Conservation (phyloP, 768 basidiomycete genomes). For the Lentinula guzmanii region DNA sequence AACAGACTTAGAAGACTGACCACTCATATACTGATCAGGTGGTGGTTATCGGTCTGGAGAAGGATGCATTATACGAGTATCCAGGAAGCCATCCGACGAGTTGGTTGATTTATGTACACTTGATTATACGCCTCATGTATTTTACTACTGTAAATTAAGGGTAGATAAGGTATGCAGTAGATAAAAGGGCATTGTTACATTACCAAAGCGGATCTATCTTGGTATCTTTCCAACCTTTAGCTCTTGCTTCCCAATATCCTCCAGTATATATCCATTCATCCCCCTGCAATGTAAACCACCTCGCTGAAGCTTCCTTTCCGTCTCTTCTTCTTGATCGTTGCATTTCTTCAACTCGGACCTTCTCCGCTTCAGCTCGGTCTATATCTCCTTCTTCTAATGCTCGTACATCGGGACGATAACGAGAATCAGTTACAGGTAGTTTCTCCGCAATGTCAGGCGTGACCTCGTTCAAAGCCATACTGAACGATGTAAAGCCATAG, state of each 20-base stretch:
- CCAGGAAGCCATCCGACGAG: not conserved
- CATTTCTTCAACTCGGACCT: constrained; percentile 64
- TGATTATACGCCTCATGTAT: not conserved
- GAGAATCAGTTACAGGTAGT: constrained; percentile 78
- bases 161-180: not conserved
- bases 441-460: constrained; percentile 56
- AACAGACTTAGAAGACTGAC: not conserved
- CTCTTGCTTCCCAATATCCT: constrained; percentile 79
- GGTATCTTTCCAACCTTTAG: constrained; percentile 54
- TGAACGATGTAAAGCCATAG: constrained; percentile 81
- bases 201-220: constrained; percentile 58
- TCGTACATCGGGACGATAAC: constrained; percentile 74
- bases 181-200: constrained; percentile 13
- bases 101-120: not conserved
- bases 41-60: not conserved
- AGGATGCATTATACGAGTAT: not conserved
- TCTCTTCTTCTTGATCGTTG: constrained; percentile 67
- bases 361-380: constrained; percentile 67
- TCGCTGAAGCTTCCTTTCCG: constrained; percentile 54
- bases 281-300: constrained; percentile 68
- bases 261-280: constrained; percentile 76
- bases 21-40: not conserved
- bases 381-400: constrained; percentile 76
- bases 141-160: not conserved
- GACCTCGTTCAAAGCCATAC: constrained; percentile 78